These are phyloP conservation scores for Yarrowia sp. DNA, from an alignment of 805 yeast genomes.

Conservation along the genomic window DNA sequence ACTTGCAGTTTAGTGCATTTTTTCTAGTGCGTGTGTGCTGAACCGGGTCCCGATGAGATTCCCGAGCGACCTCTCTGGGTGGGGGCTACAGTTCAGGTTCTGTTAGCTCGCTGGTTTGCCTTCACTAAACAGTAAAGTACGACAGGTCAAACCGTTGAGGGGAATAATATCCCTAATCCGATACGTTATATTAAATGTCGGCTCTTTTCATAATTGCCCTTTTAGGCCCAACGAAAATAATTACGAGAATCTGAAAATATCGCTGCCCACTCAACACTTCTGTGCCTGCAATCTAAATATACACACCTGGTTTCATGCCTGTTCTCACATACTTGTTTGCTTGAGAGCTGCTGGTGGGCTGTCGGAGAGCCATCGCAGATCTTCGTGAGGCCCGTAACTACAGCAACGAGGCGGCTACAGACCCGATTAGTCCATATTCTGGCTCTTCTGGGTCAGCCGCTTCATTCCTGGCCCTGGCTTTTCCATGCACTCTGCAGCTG, in stretches of 20 bases:
- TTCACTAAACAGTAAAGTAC: too few relatives aligned
- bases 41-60: too few relatives aligned
- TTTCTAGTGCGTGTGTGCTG: too few relatives aligned
- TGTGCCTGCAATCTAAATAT: too few relatives aligned
- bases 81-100: too few relatives aligned
- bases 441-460: not conserved
- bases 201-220: not conserved
- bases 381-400: not conserved
- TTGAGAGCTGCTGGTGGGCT: not conserved
- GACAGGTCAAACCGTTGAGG: too few relatives aligned
- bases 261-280: not conserved
- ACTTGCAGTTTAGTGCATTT: too few relatives aligned
- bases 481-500: constrained; percentile 11
- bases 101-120: too few relatives aligned
- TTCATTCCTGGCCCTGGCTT: not conserved
- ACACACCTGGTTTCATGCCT: not conserved
- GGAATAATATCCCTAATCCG: not conserved
- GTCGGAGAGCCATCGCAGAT: not conserved
- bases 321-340: not conserved
- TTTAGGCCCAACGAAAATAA: too few relatives aligned
- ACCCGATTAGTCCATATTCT: not conserved
- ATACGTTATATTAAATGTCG: not conserved
- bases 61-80: too few relatives aligned
- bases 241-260: not conserved
- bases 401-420: not conserved